A percentile compares a stretch with the other conserved stretches of the same genome.
Conservation (phyloP, 2,329 filamentous ascomycete species). For the Scedosporium boydii region DNA sequence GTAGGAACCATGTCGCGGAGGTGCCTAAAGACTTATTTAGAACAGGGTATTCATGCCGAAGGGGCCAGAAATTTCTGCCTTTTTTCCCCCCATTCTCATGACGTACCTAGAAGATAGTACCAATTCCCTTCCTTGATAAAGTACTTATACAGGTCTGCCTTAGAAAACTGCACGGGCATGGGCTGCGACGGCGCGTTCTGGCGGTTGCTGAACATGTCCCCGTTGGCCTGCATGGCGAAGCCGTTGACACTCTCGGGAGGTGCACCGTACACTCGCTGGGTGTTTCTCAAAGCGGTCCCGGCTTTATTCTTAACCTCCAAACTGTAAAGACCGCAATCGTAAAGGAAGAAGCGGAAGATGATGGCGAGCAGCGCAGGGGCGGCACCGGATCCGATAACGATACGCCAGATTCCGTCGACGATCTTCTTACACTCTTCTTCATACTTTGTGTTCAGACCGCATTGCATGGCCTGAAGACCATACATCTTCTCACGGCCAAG, state of each 20-base stretch:
- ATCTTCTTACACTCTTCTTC: conserved; percentile 34
- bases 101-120: conserved; percentile 28
- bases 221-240: conserved; percentile 19
- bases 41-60: background rate
- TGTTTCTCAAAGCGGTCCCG: conserved; percentile 47
- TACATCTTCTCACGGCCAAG: conserved; percentile 33
- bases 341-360: conserved; percentile 56
- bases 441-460: conserved; percentile 34
- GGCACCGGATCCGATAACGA: conserved; percentile 56
- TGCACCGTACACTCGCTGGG: conserved; percentile 46
- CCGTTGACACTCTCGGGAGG: conserved; percentile 15
- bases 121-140: conserved; percentile 39
- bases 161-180: conserved; percentile 39
- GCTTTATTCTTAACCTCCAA: conserved; percentile 56
- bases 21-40: conserved; percentile 19
- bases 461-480: conserved; percentile 33
- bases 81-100: too few species aligned
- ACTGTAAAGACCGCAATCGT: conserved; percentile 56
- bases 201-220: conserved; percentile 11
- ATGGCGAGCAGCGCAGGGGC: conserved; percentile 55
- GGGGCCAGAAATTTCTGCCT: background rate
- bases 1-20: conserved; percentile 40
- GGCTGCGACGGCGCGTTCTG: conserved; percentile 13
- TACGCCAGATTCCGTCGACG: conserved; percentile 56
- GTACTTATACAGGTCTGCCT: conserved; percentile 37